Percentiles rank a stretch among this genome's conserved stretches.
These are phyloP conservation scores for Arthroderma sp. DNA, from an alignment of 2,329 filamentous ascomycete genomes.

Conservation along the genomic window DNA sequence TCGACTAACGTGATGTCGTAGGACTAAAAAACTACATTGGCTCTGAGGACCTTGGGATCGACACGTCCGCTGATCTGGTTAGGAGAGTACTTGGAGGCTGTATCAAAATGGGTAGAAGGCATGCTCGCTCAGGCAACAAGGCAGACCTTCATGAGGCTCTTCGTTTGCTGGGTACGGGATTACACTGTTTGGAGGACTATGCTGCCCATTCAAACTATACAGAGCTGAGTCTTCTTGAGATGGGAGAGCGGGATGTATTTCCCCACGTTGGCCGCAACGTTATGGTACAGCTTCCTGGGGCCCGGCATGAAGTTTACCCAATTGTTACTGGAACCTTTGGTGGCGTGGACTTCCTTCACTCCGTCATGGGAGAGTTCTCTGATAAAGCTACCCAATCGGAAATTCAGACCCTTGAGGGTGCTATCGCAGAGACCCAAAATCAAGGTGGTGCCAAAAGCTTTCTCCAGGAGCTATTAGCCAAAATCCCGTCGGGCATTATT, in stretches of 20 bases:
- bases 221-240: constrained; percentile 75
- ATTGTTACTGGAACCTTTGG: constrained; percentile 86
- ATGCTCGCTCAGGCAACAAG: constrained; percentile 53
- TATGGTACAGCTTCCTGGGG: constrained; percentile 57
- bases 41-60: constrained; percentile 64
- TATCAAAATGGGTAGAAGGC: constrained; percentile 69
- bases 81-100: constrained; percentile 59
- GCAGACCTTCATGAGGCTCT: constrained; percentile 79
- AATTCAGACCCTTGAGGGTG: constrained; percentile 76
- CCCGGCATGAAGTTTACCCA: constrained; percentile 57
- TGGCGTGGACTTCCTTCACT: constrained; percentile 87
- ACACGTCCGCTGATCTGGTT: constrained; percentile 68
- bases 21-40: constrained; percentile 89
- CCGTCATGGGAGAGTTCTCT: constrained; percentile 64
- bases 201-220: constrained; percentile 89
- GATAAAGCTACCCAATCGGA: constrained; percentile 89
- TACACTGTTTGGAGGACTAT: constrained; percentile 87
- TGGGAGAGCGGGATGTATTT: constrained; percentile 71
- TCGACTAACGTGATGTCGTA: constrained; percentile 15
- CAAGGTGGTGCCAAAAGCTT: constrained; percentile 57
- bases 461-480: constrained; percentile 66
- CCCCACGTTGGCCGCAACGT: constrained; percentile 73
- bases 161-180: constrained; percentile 70
- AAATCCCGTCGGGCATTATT: constrained; percentile 70
- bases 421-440: constrained; percentile 52